Evolutionary conservation across 2,329 filamentous ascomycete genomes (phyloP).

Genomic region (Neofusicoccum cordaticola): DNA sequence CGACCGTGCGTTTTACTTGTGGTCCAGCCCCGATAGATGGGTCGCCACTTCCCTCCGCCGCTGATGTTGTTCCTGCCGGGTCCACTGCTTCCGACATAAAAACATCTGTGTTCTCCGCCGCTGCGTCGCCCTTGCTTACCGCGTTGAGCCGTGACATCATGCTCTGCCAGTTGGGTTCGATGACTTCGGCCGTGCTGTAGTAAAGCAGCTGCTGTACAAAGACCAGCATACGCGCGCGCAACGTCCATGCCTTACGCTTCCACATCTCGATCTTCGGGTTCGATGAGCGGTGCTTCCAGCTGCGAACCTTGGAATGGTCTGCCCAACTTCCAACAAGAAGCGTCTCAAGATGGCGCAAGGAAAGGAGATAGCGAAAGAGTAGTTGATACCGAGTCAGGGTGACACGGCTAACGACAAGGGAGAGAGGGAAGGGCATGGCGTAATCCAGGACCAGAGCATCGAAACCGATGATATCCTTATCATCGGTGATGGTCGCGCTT

Average conservation of each 20-base stretch:
- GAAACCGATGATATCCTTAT: conserved; percentile 85
- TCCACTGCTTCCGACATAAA: background rate
- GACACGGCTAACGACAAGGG: conserved; percentile 90
- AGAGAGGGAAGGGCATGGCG: conserved; percentile 88
- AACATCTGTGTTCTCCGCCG: conserved; percentile 31
- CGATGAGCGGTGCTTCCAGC: conserved; percentile 79
- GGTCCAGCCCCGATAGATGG: conserved; percentile 34
- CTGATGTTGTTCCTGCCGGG: background rate
- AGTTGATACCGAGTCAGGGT: conserved; percentile 97
- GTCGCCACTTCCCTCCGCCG: conserved; percentile 19
- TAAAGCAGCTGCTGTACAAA: conserved; percentile 97
- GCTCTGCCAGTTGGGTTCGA: conserved; percentile 94
- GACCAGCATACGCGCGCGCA: conserved; percentile 90
- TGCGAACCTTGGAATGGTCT: conserved; percentile 75
- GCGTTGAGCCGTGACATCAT: conserved; percentile 80
- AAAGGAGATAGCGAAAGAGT: conserved; percentile 89
- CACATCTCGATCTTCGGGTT: conserved; percentile 76
- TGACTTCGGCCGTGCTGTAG: conserved; percentile 94
- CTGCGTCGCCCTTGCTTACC: conserved; percentile 45
- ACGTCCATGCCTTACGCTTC: conserved; percentile 89
- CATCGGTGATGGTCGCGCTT: conserved; percentile 58
- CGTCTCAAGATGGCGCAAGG: conserved; percentile 83
- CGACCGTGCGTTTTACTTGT: conserved; percentile 73
- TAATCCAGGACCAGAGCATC: conserved; percentile 94
- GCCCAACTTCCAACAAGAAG: conserved; percentile 87